Base-by-base conservation (phyloP, 441 rosid genomes). In the Daphne laureola region DNA sequence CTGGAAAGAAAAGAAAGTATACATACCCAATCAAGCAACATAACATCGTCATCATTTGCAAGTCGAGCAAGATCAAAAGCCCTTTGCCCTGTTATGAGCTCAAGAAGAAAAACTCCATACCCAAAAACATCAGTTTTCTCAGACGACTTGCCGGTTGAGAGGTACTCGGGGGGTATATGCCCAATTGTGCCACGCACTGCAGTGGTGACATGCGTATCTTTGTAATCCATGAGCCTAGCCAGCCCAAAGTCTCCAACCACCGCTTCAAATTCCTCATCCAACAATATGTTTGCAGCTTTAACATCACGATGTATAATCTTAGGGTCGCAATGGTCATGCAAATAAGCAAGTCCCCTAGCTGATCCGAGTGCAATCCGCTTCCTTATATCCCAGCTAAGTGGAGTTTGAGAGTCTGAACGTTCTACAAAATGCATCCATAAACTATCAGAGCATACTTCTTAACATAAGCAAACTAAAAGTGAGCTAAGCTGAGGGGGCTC, bases 51-150 rank as follows among this genome's bases (percentile, higher is more conserved):
- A 44, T 85, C 91, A 49, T 85, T 83, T 11, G 94, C 93, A 14
- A 85, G 84, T 41, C 89, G 89, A 68, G 91, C 90, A 65, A 88
- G 85, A 73, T 88, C 96, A 3, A 79, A 81, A 38, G 91, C 91
- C 62, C 88, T 81, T 63, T 88, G 86, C 58, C 94, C 96, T 46
- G 96, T 85, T 36, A 88, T 81, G 46, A 88, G 84, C 58, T 88
- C 94, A 49, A 88, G 86, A 83, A 88, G 96, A 89, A 83, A 81
- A 69, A 88, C 79, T 27, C 96, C 96, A 48, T 88, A 88, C 18
- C 87, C 91, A 62, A 81, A 84, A 15, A 84, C 91, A 70, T 84
- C 91, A 0, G 80, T 81, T 77, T 84, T 84, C 75, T 84, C 91
- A 4, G 87, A 78, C 25, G 87, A 77, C 68, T 81, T 81, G 53